Evolutionary conservation across 1,139 yeast species (phyloP).

Genomic region (Hansenula sp.): DNA sequence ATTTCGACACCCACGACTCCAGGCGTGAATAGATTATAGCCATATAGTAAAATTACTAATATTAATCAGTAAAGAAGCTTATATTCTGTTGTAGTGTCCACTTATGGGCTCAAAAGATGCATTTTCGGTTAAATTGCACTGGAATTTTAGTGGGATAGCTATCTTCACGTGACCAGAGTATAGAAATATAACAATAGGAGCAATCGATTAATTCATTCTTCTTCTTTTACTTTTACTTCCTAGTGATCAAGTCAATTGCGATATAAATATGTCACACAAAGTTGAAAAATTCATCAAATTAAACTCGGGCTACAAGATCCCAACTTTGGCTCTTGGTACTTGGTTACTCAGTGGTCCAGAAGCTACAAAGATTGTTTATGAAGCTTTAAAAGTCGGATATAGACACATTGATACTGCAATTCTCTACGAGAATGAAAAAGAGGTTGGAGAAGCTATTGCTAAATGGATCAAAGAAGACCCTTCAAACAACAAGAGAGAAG

Average conservation of each 20-base stretch:
- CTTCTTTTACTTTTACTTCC: too few relatives aligned
- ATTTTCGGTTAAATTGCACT: too few relatives aligned
- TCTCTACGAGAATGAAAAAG: constrained; percentile 52
- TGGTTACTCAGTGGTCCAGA: constrained; percentile 40
- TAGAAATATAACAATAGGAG: not conserved
- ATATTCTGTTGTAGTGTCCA: too few relatives aligned
- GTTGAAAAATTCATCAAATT: constrained; percentile 22
- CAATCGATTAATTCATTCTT: too few relatives aligned
- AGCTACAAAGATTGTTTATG: constrained; percentile 38
- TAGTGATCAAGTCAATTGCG: too few relatives aligned
- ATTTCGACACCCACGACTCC: too few relatives aligned
- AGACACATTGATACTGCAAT: constrained; percentile 67
- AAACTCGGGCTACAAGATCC: constrained; percentile 43
- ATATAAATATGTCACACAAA: constrained; percentile 3
- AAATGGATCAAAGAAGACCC: constrained; percentile 51
- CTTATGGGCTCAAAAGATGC: too few relatives aligned
- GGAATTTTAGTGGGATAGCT: too few relatives aligned
- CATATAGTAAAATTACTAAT: too few relatives aligned
- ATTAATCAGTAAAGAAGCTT: too few relatives aligned
- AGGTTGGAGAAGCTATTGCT: constrained; percentile 45
- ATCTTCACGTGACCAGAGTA: too few relatives aligned
- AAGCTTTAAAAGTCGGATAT: constrained; percentile 60
- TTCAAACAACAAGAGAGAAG: constrained; percentile 40
- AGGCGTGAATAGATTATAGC: too few relatives aligned
- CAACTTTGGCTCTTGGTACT: constrained; percentile 56